phyloP scores from a whole-genome alignment of 2,329 filamentous ascomycete genomes.

The Ophiostoma australiae region DNA sequence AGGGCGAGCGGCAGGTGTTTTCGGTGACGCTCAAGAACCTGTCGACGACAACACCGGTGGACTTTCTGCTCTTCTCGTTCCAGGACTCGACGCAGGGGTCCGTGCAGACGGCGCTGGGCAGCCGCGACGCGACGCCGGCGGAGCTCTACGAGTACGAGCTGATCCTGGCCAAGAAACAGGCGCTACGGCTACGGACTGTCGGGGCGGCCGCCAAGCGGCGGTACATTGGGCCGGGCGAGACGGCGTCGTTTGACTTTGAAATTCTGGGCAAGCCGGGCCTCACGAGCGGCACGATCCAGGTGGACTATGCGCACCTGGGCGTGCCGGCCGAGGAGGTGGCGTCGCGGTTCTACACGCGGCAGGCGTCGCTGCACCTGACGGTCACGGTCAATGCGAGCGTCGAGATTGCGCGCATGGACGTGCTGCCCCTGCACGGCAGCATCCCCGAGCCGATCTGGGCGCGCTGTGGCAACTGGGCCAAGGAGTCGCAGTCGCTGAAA shows the following conservation, averaged over 20 bases:
- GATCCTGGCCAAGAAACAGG: slow-evolving; percentile 69
- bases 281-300: slow-evolving; percentile 70
- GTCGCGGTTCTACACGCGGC: slow-evolving; percentile 76
- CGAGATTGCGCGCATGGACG: slow-evolving; percentile 73
- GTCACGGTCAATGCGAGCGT: slow-evolving; percentile 90
- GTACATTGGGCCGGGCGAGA: slow-evolving; percentile 62
- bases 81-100: slow-evolving; percentile 79
- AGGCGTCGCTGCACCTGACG: slow-evolving; percentile 72
- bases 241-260: slow-evolving; percentile 72
- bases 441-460: slow-evolving; percentile 60
- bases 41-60: slow-evolving; percentile 64
- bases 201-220: slow-evolving; percentile 29
- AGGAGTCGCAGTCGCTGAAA: slow-evolving; percentile 31
- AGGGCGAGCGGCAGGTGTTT: slow-evolving; percentile 77
- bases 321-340: slow-evolving; percentile 61
- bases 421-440: slow-evolving; percentile 65
- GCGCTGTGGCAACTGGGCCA: slow-evolving; percentile 34
- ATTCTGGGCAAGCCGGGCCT: slow-evolving; percentile 82
- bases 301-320: slow-evolving; percentile 82
- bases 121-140: slow-evolving; percentile 69
- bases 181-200: slow-evolving; percentile 47
- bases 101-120: slow-evolving; percentile 67
- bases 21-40: slow-evolving; percentile 75
- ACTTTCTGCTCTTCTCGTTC: slow-evolving; percentile 83
- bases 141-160: slow-evolving; percentile 85